Evolutionary conservation across 371 early-diverging fungal species (phyloP), one percentile per base, ranked within the genome.

Genomic region (Mortierella sp.): DNA sequence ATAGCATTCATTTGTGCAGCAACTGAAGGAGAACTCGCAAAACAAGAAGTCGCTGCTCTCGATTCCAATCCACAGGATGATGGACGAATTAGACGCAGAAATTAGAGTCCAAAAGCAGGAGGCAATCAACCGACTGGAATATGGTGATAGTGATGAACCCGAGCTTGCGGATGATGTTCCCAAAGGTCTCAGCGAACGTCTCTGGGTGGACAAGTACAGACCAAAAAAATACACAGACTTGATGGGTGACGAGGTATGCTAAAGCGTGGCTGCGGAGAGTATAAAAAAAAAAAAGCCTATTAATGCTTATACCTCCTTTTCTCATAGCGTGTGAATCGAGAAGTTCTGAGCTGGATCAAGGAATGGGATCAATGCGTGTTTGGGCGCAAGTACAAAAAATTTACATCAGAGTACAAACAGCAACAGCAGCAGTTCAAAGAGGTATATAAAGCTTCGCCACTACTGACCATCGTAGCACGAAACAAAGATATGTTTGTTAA

Each of bases 341-440:
- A 94, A 32, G 96, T 96, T 0, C 77, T 98, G 61, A 86, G 87
- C 62, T 99, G 99, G 99, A 91, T 98, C 32, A 97, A 97, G 72
- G 89, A 94, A 54, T 99, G 99, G 99, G 98, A 99, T 83, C 91
- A 88, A 51, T 98, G 98, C 73, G 98, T 98, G 0, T 99, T 98
- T 86, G 91, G 91, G n/a, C 64, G 77, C 20, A 72, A 69, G 26
- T 73, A 55, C 28, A 66, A 73, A n/a, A 78, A 77, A 45, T 57
- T 52, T 51, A 62, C 45, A 16, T 57, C 64, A 5, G 70, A 70
- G 35, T 70, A 70, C 39, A 78, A 68, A 37, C 73, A 76, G 14
- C 75, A 66, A 5, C 64, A 73, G 52, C 72, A 75, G 18, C 74
- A 66, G 0, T 64, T 74, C 47, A 72, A 75, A 39, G 81, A 78